Percentiles rank a stretch among this genome's conserved stretches.
Conservation (phyloP, 2,329 filamentous ascomycete genomes). For the Tympanopsis confertula region DNA sequence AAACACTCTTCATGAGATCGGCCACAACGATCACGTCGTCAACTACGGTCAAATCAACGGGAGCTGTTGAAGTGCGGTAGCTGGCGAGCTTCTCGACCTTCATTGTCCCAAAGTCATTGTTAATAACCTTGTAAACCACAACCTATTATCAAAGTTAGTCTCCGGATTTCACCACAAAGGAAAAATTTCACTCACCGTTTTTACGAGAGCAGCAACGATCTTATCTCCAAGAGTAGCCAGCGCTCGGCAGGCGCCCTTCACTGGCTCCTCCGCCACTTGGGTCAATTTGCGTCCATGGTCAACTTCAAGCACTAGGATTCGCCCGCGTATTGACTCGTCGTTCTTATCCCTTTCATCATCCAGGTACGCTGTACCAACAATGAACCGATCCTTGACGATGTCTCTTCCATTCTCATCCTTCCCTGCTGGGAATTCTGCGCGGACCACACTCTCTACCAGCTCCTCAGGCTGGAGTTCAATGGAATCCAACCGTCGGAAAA, state of each 20-base stretch:
- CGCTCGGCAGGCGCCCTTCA: slow-evolving; percentile 73
- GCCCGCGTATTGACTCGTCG: slow-evolving; percentile 48
- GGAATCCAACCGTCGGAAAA: slow-evolving; percentile 68
- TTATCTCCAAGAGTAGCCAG: slow-evolving; percentile 64
- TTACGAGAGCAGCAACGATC: slow-evolving; percentile 79
- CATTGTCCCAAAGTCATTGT: slow-evolving; percentile 41
- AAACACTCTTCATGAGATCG: slow-evolving; percentile 88
- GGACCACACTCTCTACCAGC: slow-evolving; percentile 73
- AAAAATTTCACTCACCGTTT: slow-evolving; percentile 48
- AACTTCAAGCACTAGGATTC: slow-evolving; percentile 77
- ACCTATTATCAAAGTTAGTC: slow-evolving; percentile 29
- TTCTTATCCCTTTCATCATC: slow-evolving; percentile 41
- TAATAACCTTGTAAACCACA: slow-evolving; percentile 40
- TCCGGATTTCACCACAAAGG: slow-evolving; percentile 35
- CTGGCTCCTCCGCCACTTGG: slow-evolving; percentile 52
- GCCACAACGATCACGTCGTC: slow-evolving; percentile 70
- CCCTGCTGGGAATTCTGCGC: slow-evolving; percentile 57
- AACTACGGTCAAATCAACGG: slow-evolving; percentile 67
- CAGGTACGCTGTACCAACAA: slow-evolving; percentile 80
- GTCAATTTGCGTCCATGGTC: slow-evolving; percentile 64
- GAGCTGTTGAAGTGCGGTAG: slow-evolving; percentile 73
- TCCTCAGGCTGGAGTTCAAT: slow-evolving; percentile 46
- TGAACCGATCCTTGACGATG: slow-evolving; percentile 60
- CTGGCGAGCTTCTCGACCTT: slow-evolving; percentile 60
- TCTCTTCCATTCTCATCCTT: slow-evolving; percentile 38